Conservation (phyloP, 192 early-diverging fungal species). For the Backusella westeae region DNA sequence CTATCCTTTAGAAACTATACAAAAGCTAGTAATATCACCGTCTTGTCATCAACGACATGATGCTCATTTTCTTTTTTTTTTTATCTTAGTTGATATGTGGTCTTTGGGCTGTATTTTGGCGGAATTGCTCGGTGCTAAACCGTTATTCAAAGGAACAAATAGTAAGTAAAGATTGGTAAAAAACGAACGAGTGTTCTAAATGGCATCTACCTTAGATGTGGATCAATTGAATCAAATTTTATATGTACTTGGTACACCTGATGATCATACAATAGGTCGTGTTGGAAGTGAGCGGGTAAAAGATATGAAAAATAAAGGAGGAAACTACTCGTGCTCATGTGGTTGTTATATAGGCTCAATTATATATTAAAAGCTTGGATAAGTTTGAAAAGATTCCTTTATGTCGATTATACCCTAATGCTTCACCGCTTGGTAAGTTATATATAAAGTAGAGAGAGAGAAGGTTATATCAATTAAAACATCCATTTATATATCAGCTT, state of each 20-base stretch:
- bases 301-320: not conserved
- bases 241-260: slow-evolving; percentile 87
- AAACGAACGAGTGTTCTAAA: too few relatives aligned
- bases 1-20: slow-evolving; percentile 86
- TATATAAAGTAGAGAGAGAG: slow-evolving; percentile 17
- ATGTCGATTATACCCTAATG: slow-evolving; percentile 81
- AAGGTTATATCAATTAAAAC: not conserved
- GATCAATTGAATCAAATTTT: slow-evolving; percentile 97
- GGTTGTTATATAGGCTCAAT: slow-evolving; percentile 62
- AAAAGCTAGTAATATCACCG: slow-evolving; percentile 64
- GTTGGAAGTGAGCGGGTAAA: slow-evolving; percentile 84
- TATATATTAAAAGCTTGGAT: slow-evolving; percentile 83
- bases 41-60: not conserved
- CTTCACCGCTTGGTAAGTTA: slow-evolving; percentile 68
- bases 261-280: slow-evolving; percentile 74
- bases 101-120: slow-evolving; percentile 99
- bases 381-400: slow-evolving; percentile 78
- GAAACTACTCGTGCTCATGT: slow-evolving; percentile 6
- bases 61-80: too few relatives aligned
- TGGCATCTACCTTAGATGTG: slow-evolving; percentile 48
- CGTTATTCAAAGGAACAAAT: slow-evolving; percentile 95
- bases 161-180: slow-evolving; percentile 37
- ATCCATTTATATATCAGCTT: not conserved
- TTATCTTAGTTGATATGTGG: slow-evolving; percentile 90
- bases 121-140: slow-evolving; percentile 89